Percentiles rank a stretch among this genome's conserved stretches.
phyloP scores from a whole-genome alignment of 768 basidiomycete genomes.

The Lactarius sp. region DNA sequence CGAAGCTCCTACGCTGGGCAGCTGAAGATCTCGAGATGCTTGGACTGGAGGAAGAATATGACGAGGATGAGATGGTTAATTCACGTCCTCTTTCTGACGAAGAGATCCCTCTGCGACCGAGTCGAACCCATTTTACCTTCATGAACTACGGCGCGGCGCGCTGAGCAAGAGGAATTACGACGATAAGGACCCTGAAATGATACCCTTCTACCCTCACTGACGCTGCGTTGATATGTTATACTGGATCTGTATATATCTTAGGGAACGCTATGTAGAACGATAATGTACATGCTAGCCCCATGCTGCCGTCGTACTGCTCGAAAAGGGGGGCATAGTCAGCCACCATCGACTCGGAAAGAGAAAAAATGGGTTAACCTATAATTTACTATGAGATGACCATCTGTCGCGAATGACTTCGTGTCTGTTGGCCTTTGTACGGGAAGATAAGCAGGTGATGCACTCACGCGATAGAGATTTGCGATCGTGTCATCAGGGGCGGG shows the following conservation, averaged over 20 bases:
- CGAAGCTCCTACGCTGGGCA: slow-evolving; percentile 22
- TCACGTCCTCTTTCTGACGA: slow-evolving; percentile 16
- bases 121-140: slow-evolving; percentile 1
- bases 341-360: neutral
- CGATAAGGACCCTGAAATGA: neutral
- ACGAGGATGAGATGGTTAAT: slow-evolving; percentile 27
- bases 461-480: slow-evolving; percentile 61
- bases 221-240: slow-evolving; percentile 1
- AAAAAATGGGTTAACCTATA: slow-evolving; percentile 42
- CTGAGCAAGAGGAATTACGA: neutral
- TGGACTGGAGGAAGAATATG: slow-evolving; percentile 2
- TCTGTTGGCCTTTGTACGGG: neutral
- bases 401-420: slow-evolving; percentile 53
- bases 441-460: slow-evolving; percentile 7
- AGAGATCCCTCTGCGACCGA: slow-evolving; percentile 23
- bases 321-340: slow-evolving; percentile 2
- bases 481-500: slow-evolving; percentile 76
- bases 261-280: neutral
- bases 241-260: slow-evolving; percentile 11
- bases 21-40: slow-evolving; percentile 22
- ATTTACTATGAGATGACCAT: slow-evolving; percentile 62
- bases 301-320: slow-evolving; percentile 50
- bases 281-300: slow-evolving; percentile 41
- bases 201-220: slow-evolving; percentile 5
- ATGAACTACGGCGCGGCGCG: slow-evolving; percentile 21